Conservation (phyloP, 192 early-diverging fungal genomes). For the Gonapodya prolifera region DNA sequence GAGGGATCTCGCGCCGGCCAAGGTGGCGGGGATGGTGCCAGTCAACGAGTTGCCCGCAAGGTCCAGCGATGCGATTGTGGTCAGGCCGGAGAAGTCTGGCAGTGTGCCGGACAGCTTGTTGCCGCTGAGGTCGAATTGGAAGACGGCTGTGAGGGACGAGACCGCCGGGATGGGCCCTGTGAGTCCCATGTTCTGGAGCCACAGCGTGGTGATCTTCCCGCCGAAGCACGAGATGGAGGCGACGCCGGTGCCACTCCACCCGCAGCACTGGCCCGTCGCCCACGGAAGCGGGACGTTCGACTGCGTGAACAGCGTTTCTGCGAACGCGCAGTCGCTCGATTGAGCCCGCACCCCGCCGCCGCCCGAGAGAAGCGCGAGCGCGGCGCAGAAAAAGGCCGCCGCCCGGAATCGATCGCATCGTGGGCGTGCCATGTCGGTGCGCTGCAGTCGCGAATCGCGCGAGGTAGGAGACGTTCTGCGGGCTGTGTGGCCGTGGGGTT, state of each 20-base stretch:
- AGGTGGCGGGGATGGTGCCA: neutral
- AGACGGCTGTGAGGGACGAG: neutral
- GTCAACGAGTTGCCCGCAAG: neutral
- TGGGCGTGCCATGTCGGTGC: too few species aligned
- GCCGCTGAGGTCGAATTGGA: neutral
- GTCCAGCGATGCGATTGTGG: neutral
- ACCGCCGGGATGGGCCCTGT: neutral
- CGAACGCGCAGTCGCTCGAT: neutral
- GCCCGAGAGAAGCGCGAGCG: neutral
- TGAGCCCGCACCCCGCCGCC: neutral
- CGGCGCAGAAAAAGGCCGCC: too few species aligned
- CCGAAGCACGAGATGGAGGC: neutral
- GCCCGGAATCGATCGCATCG: too few species aligned
- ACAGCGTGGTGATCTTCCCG: neutral
- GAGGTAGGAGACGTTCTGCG: too few species aligned
- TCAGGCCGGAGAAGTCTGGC: neutral
- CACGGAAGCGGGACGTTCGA: neutral
- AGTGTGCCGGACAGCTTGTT: neutral
- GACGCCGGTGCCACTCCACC: neutral
- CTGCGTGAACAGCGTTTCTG: neutral
- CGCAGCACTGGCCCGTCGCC: neutral
- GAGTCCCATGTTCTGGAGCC: neutral
- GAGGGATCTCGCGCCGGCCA: neutral
- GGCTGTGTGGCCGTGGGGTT: too few species aligned
- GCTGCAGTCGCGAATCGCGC: too few species aligned